Conservation (phyloP, 176 grass and related monocot species). For the Saccharum spontaneum region DNA sequence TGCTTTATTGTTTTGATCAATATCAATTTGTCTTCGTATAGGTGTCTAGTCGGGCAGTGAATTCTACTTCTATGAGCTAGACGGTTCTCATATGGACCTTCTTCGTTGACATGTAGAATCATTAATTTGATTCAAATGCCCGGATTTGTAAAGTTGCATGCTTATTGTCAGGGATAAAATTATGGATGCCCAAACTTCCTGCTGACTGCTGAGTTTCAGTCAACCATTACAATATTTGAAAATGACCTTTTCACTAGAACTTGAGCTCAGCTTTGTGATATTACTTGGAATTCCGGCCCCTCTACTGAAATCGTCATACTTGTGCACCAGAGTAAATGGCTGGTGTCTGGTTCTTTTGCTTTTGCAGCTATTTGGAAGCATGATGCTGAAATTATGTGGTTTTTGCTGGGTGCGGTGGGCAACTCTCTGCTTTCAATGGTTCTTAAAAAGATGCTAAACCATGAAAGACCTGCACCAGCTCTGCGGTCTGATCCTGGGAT, state of each 20-base stretch:
- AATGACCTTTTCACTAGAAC: slow-evolving; percentile 4
- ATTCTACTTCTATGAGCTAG: background rate
- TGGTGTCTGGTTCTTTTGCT: slow-evolving; percentile 54
- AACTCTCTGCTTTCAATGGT: slow-evolving; percentile 54
- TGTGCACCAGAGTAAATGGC: slow-evolving; percentile 79
- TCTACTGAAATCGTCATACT: slow-evolving; percentile 7
- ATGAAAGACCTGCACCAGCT: slow-evolving; percentile 66
- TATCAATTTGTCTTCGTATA: background rate
- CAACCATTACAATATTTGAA: background rate
- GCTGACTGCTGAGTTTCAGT: background rate
- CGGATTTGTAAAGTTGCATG: background rate
- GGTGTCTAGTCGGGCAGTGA: background rate
- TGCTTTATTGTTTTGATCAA: background rate
- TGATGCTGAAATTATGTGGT: slow-evolving; percentile 73
- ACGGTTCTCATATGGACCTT: background rate
- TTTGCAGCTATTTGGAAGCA: slow-evolving; percentile 66
- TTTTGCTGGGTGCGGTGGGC: slow-evolving; percentile 48
- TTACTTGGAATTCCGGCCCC: background rate
- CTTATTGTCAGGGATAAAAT: background rate
- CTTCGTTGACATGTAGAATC: background rate
- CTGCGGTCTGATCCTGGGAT: slow-evolving; percentile 89
- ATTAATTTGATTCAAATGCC: background rate
- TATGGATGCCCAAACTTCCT: background rate
- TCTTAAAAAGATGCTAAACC: slow-evolving; percentile 76
- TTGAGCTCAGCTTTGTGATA: slow-evolving; percentile 12